phyloP scores from a whole-genome alignment of 805 yeast genomes.

The Candida rishiriensis region DNA sequence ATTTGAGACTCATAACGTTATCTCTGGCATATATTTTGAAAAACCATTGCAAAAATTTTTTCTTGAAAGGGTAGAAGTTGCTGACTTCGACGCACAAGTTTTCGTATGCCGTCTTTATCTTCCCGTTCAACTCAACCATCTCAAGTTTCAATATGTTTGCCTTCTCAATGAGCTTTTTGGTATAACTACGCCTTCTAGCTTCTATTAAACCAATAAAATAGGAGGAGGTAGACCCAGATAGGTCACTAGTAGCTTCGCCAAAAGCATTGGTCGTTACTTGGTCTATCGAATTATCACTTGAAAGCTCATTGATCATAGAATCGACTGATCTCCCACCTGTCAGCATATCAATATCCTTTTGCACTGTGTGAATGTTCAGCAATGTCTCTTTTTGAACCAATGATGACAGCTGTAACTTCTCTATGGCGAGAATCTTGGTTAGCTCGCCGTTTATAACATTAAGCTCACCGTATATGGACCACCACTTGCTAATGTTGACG shows the following conservation, averaged over 20 bases:
- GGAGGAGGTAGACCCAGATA: conserved; percentile 5
- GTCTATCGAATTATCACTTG: conserved; percentile 6
- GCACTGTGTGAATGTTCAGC: conserved; percentile 4
- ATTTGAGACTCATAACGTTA: conserved; percentile 25
- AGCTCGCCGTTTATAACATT: conserved; percentile 31
- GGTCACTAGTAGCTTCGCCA: not conserved
- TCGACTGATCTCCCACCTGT: conserved; percentile 9
- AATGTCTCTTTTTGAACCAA: not conserved
- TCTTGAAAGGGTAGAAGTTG: conserved; percentile 49
- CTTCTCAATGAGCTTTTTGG: conserved; percentile 36
- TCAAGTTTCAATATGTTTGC: conserved; percentile 37
- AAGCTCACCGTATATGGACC: conserved; percentile 40
- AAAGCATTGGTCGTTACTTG: conserved; percentile 6
- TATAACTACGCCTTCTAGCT: conserved; percentile 45
- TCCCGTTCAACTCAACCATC: conserved; percentile 39
- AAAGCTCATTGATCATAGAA: conserved; percentile 6
- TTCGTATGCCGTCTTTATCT: conserved; percentile 55
- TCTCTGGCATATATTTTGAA: conserved; percentile 32
- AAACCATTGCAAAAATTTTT: conserved; percentile 34
- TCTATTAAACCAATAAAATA: conserved; percentile 39
- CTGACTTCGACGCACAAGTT: conserved; percentile 58
- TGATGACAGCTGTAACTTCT: conserved; percentile 2
- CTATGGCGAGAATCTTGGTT: conserved; percentile 14
- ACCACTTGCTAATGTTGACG: conserved; percentile 38
- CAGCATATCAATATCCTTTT: conserved; percentile 13